phyloP scores from a whole-genome alignment of 768 basidiomycete genomes.

The Termitomyces sp. region DNA sequence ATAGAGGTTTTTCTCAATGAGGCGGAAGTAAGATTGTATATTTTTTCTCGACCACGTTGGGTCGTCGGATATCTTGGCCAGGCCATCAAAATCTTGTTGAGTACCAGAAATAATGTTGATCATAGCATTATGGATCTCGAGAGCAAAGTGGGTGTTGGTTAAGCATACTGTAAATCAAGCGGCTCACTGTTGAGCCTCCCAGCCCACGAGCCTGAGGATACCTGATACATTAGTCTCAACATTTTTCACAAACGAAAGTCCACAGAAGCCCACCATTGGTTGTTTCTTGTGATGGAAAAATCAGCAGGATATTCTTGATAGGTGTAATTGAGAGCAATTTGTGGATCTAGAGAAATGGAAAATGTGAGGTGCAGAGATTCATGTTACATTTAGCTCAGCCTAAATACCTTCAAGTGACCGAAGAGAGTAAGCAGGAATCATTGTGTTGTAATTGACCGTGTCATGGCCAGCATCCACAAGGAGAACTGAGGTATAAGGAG shows the following conservation, averaged over 20 bases:
- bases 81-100: conserved; percentile 18
- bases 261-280: conserved; percentile 14
- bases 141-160: neutral
- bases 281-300: conserved; percentile 17
- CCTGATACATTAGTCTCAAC: conserved; percentile 6
- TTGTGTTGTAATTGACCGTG: conserved; percentile 21
- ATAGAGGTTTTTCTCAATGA: conserved; percentile 20
- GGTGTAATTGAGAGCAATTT: conserved; percentile 23
- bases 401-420: conserved; percentile 19
- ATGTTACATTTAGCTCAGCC: neutral
- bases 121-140: conserved; percentile 23
- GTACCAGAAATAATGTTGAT: conserved; percentile 22
- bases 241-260: neutral
- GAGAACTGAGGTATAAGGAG: conserved; percentile 13
- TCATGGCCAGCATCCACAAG: conserved; percentile 24
- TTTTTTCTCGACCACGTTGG: conserved; percentile 20
- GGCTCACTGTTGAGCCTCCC: conserved; percentile 23
- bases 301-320: conserved; percentile 20
- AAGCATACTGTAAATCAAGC: too few relatives aligned
- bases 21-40: conserved; percentile 25
- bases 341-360: conserved; percentile 13
- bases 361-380: neutral
- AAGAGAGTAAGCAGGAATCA: conserved; percentile 19
- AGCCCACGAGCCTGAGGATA: conserved; percentile 24
- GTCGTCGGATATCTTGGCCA: conserved; percentile 21